Percentiles rank a stretch among this genome's conserved stretches.
These are phyloP conservation scores for Schizosaccharomyces octosporus DNA, from an alignment of 805 yeast species.

Conservation along the genomic window DNA sequence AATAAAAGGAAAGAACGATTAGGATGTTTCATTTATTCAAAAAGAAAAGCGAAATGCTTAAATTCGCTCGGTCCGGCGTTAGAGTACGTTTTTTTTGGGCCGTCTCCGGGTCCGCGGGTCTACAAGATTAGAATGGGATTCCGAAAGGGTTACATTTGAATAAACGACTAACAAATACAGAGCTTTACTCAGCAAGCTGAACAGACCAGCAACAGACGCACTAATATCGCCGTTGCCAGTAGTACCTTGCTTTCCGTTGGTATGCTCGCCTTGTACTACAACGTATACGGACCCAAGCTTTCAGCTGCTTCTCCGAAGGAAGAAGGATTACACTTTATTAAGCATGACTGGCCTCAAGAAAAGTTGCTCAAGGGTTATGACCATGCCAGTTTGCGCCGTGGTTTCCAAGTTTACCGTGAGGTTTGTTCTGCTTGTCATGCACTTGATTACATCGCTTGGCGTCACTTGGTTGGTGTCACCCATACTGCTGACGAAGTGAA, in stretches of 20 bases:
- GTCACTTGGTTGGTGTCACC: constrained; percentile 89
- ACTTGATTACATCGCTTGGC: constrained; percentile 90
- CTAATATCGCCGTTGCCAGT: constrained; percentile 10
- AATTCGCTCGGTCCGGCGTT: neutral
- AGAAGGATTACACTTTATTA: constrained; percentile 93
- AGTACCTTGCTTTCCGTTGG: constrained; percentile 48
- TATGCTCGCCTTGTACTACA: constrained; percentile 55
- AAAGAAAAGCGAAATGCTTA: neutral
- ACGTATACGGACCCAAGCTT: constrained; percentile 58
- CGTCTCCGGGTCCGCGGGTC: constrained; percentile 8
- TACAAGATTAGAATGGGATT: too few species aligned
- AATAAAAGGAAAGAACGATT: neutral
- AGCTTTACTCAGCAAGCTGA: neutral
- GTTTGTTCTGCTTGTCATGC: constrained; percentile 99
- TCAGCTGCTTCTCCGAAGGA: constrained; percentile 56
- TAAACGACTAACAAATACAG: neutral
- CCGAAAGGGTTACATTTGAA: too few species aligned
- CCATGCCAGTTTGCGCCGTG: constrained; percentile 53
- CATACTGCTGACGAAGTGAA: constrained; percentile 77
- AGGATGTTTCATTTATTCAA: neutral
- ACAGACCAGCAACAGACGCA: neutral
- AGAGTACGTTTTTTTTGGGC: neutral
- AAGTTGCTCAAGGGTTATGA: constrained; percentile 40
- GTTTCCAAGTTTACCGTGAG: constrained; percentile 94
- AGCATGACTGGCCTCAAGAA: constrained; percentile 76